Evolutionary conservation across 1,284 basidiomycete species (phyloP), one percentile per base, ranked within the genome.

Genomic region (Leccinum subatratum): DNA sequence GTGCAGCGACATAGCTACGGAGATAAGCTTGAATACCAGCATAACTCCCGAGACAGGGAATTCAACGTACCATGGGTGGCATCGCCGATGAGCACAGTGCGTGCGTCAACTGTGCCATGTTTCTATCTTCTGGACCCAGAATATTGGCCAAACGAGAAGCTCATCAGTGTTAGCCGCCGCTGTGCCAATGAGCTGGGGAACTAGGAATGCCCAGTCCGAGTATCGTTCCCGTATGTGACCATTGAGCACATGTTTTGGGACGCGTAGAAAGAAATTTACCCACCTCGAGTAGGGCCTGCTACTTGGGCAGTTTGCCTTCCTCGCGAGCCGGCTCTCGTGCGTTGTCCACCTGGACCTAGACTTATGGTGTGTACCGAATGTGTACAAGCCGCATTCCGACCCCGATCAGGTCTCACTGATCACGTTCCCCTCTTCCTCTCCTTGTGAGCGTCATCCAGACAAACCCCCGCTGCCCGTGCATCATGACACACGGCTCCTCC

Each of bases 31-130:
- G 16, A 20, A 22, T 61, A 4, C n/a, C 34, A 62, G 12, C 28
- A 6, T 48, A 20, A 58, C 63, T 25, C 39, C 11, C 9, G 2
- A 39, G 9, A 48, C 3, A 60, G 30, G 30, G 30, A 22, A 54
- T 37, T n/a, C 30, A 34, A 66, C 72, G 7, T 60, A 77, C 76
- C 76, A 66, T 77, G 77, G 58, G 76, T 72, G 45, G 75, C 75
- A n/a, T 76, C 76, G 3, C 75, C 75, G 30, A 78, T 69, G 20
- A 76, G 69, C 3, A 78, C 70, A 25, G 75, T 69, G 9, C 69
- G 75, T 69, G 9, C 69, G 69, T 56, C 61, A 65, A 63, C 73
- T 70, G 28, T 77, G 69, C 76, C 75, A 76, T 37, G 12, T 67
- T 54, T 69, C 64, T 59, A 76, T 64, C 51, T 68, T 77, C 39